phyloP scores from a whole-genome alignment of 331 rosid genomes.

The Cydonia oblonga region DNA sequence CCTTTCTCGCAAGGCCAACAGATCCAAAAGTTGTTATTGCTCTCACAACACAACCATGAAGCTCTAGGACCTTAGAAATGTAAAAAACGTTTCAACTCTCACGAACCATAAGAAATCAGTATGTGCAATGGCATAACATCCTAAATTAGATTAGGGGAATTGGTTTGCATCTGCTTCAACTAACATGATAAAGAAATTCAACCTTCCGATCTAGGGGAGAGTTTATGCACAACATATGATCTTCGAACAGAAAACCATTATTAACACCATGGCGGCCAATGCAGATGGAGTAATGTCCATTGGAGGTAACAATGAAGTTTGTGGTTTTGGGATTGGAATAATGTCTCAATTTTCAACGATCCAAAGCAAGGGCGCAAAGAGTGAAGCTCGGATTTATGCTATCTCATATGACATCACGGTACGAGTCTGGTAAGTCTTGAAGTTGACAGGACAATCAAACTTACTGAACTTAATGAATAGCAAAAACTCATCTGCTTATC shows the following conservation, averaged over 20 bases:
- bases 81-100: constrained; percentile 76
- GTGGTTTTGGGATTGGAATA: constrained; percentile 99
- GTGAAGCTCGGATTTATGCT: constrained; percentile 91
- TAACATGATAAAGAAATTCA: constrained; percentile 86
- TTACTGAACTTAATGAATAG: too few species aligned
- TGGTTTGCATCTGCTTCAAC: constrained; percentile 96
- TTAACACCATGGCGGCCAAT: constrained; percentile 86
- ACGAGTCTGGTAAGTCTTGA: constrained; percentile 70
- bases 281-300: constrained; percentile 88
- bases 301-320: constrained; percentile 95
- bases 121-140: constrained; percentile 86
- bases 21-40: constrained; percentile 90
- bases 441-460: constrained; percentile 84
- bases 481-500: too few species aligned
- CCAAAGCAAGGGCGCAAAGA: constrained; percentile 89
- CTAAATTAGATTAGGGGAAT: constrained; percentile 53
- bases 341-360: constrained; percentile 81
- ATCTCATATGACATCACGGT: constrained; percentile 58
- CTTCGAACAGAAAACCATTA: constrained; percentile 94
- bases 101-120: constrained; percentile 89
- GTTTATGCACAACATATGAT: constrained; percentile 82
- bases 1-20: constrained; percentile 84
- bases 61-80: constrained; percentile 96
- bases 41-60: constrained; percentile 88
- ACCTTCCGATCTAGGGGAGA: constrained; percentile 68